Evolutionary conservation across 306 rosid genomes (phyloP).

Genomic region (Carpinus viminea): DNA sequence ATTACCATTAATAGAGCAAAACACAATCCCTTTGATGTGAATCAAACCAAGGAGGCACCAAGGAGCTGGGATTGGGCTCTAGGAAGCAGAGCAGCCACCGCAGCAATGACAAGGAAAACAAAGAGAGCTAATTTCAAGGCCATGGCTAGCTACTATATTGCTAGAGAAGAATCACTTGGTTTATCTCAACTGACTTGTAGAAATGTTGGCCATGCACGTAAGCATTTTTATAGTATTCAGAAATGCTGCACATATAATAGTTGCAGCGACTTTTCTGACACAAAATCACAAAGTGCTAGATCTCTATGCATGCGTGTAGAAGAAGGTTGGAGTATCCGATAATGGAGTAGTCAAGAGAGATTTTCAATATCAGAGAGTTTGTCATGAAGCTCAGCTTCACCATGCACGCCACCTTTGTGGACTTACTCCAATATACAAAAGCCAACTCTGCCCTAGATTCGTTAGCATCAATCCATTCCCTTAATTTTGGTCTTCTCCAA

Average conservation of each 20-base stretch:
- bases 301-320: neutral
- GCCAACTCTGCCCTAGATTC: too few species aligned
- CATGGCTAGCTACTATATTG: neutral
- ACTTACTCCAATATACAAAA: neutral
- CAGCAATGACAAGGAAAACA: conserved; percentile 16
- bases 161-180: neutral
- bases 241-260: neutral
- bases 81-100: conserved; percentile 9
- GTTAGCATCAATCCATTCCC: neutral
- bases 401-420: conserved; percentile 18
- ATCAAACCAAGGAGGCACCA: conserved; percentile 1
- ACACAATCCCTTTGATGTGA: conserved; percentile 22
- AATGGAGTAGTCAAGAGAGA: too few species aligned
- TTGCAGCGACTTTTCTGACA: conserved; percentile 10
- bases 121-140: conserved; percentile 22
- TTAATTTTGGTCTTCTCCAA: neutral
- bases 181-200: neutral
- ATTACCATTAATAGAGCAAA: conserved; percentile 30
- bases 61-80: conserved; percentile 8
- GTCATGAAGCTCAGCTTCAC: neutral
- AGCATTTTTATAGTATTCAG: conserved; percentile 14
- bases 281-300: neutral
- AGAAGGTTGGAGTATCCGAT: too few species aligned
- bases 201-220: neutral
- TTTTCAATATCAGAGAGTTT: neutral